Evolutionary conservation across 1,139 yeast genomes (phyloP), one percentile per base, ranked within the genome.

Genomic region (Candida pseudoviswanathii): DNA sequence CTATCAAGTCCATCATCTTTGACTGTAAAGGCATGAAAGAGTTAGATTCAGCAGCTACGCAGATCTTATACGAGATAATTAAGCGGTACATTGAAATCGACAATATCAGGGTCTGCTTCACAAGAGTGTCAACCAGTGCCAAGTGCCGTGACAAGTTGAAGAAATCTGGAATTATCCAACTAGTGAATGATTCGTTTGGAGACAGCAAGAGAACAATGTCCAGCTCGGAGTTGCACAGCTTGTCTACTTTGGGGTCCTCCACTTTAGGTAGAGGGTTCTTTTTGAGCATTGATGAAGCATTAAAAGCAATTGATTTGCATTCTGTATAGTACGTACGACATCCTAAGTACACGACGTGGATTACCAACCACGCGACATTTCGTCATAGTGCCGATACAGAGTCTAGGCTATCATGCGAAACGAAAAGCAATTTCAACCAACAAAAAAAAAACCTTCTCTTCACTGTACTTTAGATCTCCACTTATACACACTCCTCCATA

Each of bases 1-100:
- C 63, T 4, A 60, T 65, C 45, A 61, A 63, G 38, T 63, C 60
- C 38, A 56, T 69, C 21, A 57, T 70, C 3, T 61, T 70, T 48
- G 75, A 70, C 48, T 63, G 73, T 41, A 67, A 69, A 48, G 75
- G 73, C 1, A 68, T 70, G 73, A 53, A 59, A 6, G 51, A 52
- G 3, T 59, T 70, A 37, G 75, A 70, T 52, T 59, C 72, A 0
- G 60, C 70, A 4, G 75, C 75, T 1, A 67, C 66, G 5, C 73
- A 68, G 43, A 60, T 62, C 3, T 57, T 70, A n/a, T 58, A 56
- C 48, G 75, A 70, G 52, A 59, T 64, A 26, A 56, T 68, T 3
- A 47, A 51, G 16, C 57, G 61, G 42, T 68, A 68, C 50, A 54
- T 56, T 26, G 56, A 55, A 3, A 54, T 52, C n/a, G 58, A 58